These are phyloP conservation scores for Ganoderma multipileum DNA, from an alignment of 1,284 basidiomycete genomes.

Conservation along the genomic window DNA sequence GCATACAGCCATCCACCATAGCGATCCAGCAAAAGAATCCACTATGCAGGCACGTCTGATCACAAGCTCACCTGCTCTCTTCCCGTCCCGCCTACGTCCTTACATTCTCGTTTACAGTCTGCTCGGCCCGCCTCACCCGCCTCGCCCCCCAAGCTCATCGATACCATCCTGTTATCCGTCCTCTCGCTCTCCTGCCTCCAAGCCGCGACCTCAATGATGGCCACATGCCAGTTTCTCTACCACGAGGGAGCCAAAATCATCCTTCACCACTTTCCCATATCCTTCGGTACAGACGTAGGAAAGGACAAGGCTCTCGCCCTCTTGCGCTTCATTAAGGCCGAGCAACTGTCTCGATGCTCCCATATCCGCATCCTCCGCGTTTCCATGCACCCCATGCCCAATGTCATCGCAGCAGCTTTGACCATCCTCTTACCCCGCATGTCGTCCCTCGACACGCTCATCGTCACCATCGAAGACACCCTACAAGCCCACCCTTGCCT, in stretches of 20 bases:
- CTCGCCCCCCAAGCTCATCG: not conserved
- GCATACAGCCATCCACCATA: not conserved
- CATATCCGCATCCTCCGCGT: not conserved
- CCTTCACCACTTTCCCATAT: not conserved
- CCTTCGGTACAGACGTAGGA: not conserved
- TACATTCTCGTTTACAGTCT: not conserved
- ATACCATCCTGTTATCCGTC: not conserved
- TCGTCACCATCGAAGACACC: not conserved
- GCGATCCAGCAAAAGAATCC: not conserved
- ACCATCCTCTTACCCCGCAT: not conserved
- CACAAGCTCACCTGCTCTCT: not conserved
- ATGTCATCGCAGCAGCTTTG: not conserved
- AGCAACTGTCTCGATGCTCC: not conserved
- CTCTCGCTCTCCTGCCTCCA: not conserved
- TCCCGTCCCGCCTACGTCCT: not conserved
- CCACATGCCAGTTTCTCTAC: not conserved
- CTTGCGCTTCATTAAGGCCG: not conserved
- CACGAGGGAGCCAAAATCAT: not conserved
- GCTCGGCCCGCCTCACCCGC: too few species aligned
- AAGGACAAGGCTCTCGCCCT: not conserved
- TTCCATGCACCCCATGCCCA: not conserved
- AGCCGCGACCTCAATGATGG: not conserved
- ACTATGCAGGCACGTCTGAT: not conserved
- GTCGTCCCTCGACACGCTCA: not conserved
- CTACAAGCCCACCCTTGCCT: not conserved